phyloP scores from a whole-genome alignment of 1,139 yeast species.

The Lodderomyces margitis region DNA sequence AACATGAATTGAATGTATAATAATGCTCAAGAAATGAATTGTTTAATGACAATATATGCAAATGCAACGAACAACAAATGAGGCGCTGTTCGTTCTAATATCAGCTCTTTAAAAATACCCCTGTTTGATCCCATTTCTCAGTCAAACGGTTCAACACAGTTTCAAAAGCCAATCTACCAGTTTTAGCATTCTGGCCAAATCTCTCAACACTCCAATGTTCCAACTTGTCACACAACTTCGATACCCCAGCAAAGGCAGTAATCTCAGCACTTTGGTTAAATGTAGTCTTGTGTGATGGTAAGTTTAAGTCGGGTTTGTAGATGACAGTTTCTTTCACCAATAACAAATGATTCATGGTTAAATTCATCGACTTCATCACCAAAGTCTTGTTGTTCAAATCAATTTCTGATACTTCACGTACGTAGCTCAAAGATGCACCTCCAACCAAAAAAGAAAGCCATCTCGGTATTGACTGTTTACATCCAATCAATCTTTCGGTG shows the following conservation, averaged over 20 bases:
- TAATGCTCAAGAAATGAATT: background rate
- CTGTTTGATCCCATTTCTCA: conserved; percentile 50
- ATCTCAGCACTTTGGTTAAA: conserved; percentile 86
- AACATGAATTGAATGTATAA: background rate
- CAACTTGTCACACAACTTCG: conserved; percentile 70
- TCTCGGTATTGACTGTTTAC: conserved; percentile 80
- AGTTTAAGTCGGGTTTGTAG: conserved; percentile 64
- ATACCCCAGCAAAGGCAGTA: conserved; percentile 75
- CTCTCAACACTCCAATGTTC: conserved; percentile 93
- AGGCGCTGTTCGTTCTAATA: background rate
- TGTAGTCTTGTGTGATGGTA: conserved; percentile 51
- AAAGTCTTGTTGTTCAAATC: conserved; percentile 64
- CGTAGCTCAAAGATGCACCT: conserved; percentile 70
- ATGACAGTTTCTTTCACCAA: conserved; percentile 83
- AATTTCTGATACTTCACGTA: conserved; percentile 86
- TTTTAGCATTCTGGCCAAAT: conserved; percentile 81
- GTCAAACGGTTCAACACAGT: conserved; percentile 60
- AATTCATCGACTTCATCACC: conserved; percentile 79
- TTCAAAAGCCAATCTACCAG: conserved; percentile 84
- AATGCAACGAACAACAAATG: background rate
- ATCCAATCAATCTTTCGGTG: conserved; percentile 86
- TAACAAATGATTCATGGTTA: conserved; percentile 76
- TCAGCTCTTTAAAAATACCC: conserved; percentile 23
- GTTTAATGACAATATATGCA: background rate
- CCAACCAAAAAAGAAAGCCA: conserved; percentile 82